phyloP scores from a whole-genome alignment of 2,329 filamentous ascomycete genomes.

The Xylaria sp. region DNA sequence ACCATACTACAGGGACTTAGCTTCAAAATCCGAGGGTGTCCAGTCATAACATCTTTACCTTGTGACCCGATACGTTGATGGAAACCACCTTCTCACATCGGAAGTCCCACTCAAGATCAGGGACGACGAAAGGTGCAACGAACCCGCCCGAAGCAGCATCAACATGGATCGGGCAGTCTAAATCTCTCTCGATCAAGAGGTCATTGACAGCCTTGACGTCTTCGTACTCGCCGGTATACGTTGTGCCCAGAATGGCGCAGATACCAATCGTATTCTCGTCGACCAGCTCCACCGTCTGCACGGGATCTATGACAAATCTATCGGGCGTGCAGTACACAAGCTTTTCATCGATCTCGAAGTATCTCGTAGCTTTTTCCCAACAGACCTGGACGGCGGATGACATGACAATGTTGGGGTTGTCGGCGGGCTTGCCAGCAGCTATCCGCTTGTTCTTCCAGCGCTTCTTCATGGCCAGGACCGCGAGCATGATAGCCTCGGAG shows the following conservation, averaged over 20 bases:
- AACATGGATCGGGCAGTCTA: conserved; percentile 91
- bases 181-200: conserved; percentile 75
- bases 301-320: conserved; percentile 71
- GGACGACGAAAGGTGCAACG: conserved; percentile 89
- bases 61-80: conserved; percentile 95
- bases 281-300: conserved; percentile 67
- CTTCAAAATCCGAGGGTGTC: not conserved
- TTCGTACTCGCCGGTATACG: conserved; percentile 96
- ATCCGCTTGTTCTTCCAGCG: conserved; percentile 89
- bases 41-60: conserved; percentile 55
- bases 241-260: conserved; percentile 89
- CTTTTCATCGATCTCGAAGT: conserved; percentile 94
- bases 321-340: conserved; percentile 72
- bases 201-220: conserved; percentile 94
- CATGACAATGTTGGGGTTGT: conserved; percentile 93
- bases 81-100: conserved; percentile 86
- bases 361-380: conserved; percentile 92
- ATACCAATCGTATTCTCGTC: conserved; percentile 87
- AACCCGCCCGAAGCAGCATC: conserved; percentile 94
- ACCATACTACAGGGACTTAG: conserved; percentile 56
- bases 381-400: conserved; percentile 95
- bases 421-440: conserved; percentile 81
- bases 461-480: conserved; percentile 91
- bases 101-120: conserved; percentile 91
- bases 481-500: conserved; percentile 88